Evolutionary conservation across 176 grass and related monocot species (phyloP).

Genomic region (Aegilops bicornis): DNA sequence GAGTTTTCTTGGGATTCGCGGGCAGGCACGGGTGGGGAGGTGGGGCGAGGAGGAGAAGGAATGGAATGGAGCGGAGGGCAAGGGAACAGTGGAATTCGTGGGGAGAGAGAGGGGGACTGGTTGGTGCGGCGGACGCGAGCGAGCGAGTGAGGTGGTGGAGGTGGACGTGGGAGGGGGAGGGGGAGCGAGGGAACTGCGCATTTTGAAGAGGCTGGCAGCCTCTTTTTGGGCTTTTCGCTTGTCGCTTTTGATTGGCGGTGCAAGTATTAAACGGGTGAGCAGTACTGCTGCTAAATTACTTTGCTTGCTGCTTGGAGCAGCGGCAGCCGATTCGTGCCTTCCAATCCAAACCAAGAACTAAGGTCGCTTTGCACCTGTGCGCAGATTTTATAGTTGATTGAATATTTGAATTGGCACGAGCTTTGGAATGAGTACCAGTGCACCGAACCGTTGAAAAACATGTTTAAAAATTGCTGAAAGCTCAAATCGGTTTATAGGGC

Average conservation of each 20-base stretch:
- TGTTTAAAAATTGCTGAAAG: no score
- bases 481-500: no score
- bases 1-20: constrained; percentile 28
- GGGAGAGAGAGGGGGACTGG: neutral
- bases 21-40: constrained; percentile 6
- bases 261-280: neutral
- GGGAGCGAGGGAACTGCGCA: neutral
- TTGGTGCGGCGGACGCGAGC: neutral
- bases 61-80: neutral
- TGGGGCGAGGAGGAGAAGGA: constrained; percentile 16
- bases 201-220: constrained; percentile 40
- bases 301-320: constrained; percentile 1
- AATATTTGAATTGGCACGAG: no score
- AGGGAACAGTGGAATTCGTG: constrained; percentile 23
- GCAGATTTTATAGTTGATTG: no score
- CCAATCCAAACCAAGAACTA: constrained; percentile 9
- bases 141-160: constrained; percentile 10
- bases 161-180: neutral
- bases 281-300: neutral
- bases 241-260: neutral
- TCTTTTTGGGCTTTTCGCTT: constrained; percentile 17
- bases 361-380: no score
- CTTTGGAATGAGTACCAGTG: no score
- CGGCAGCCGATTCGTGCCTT: neutral
- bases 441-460: no score